phyloP scores from a whole-genome alignment of 768 basidiomycete species.

The Macrocybe gigantea region DNA sequence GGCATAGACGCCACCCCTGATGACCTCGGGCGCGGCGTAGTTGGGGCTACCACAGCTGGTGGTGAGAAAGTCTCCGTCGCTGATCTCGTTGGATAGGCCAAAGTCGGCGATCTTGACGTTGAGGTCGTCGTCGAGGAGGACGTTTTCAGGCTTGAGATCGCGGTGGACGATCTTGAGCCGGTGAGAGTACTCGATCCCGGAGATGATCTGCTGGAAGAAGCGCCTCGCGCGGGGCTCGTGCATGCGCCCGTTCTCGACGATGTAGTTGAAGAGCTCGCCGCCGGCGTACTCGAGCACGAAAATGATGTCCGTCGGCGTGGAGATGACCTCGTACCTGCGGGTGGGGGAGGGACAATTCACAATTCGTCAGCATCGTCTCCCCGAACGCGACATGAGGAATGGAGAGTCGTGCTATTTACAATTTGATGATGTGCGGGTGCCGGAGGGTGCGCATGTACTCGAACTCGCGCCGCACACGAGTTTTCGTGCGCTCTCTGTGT shows the following conservation, averaged over 20 bases:
- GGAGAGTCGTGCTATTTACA: slow-evolving; percentile 38
- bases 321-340: slow-evolving; percentile 78
- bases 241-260: slow-evolving; percentile 92
- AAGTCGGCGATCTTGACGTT: slow-evolving; percentile 99
- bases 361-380: slow-evolving; percentile 5
- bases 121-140: slow-evolving; percentile 76
- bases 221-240: slow-evolving; percentile 78
- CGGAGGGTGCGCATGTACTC: slow-evolving; percentile 93
- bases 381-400: slow-evolving; percentile 17
- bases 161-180: slow-evolving; percentile 96
- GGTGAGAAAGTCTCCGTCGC: slow-evolving; percentile 93
- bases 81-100: slow-evolving; percentile 92
- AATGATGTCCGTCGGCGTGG: slow-evolving; percentile 92
- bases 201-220: slow-evolving; percentile 98
- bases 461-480: slow-evolving; percentile 89
- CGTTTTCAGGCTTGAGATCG: slow-evolving; percentile 97
- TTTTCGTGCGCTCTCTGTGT: slow-evolving; percentile 85
- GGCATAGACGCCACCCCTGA: slow-evolving; percentile 89
- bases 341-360: slow-evolving; percentile 5
- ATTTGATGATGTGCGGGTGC: slow-evolving; percentile 97
- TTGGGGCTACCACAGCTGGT: slow-evolving; percentile 98
- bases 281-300: slow-evolving; percentile 97
- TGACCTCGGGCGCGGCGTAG: slow-evolving; percentile 98
- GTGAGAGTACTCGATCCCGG: slow-evolving; percentile 96
- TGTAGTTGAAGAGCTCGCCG: slow-evolving; percentile 97